Percentiles rank a stretch among this genome's conserved stretches.
These are phyloP conservation scores for Aspergillus niger DNA, from an alignment of 2,329 filamentous ascomycete genomes.

Conservation along the genomic window DNA sequence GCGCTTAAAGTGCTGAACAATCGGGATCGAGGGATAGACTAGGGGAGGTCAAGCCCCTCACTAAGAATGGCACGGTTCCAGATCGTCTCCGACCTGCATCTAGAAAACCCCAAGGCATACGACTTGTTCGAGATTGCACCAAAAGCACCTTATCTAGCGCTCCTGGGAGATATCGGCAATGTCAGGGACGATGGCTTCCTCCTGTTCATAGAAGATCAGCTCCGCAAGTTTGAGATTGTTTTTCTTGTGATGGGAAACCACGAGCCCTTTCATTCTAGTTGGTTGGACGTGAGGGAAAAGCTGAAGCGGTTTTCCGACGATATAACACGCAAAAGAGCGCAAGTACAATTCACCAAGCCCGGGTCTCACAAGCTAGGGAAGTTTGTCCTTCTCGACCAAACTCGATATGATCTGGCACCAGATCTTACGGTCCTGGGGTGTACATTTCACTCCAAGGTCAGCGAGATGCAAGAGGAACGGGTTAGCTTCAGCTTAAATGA, in stretches of 20 bases:
- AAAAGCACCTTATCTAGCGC: slow-evolving; percentile 54
- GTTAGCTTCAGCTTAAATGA: slow-evolving; percentile 54
- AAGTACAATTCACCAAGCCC: slow-evolving; percentile 2
- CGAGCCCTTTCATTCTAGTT: slow-evolving; percentile 51
- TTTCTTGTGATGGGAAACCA: slow-evolving; percentile 61
- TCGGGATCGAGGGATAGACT: not conserved
- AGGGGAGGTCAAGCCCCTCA: not conserved
- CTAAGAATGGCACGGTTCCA: slow-evolving; percentile 37
- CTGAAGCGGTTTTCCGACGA: slow-evolving; percentile 29
- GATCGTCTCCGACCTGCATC: slow-evolving; percentile 61
- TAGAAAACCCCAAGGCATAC: slow-evolving; percentile 55
- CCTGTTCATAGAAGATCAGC: slow-evolving; percentile 52
- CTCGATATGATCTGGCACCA: slow-evolving; percentile 40
- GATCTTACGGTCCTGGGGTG: slow-evolving; percentile 49
- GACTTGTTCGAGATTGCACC: slow-evolving; percentile 53
- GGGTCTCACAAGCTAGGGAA: slow-evolving; percentile 25
- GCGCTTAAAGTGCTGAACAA: slow-evolving; percentile 8
- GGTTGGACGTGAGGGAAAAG: slow-evolving; percentile 25
- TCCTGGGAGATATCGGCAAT: slow-evolving; percentile 61
- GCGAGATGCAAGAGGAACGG: slow-evolving; percentile 35
- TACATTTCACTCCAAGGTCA: slow-evolving; percentile 54
- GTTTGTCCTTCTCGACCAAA: slow-evolving; percentile 47
- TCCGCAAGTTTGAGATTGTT: slow-evolving; percentile 52
- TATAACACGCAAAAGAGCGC: slow-evolving; percentile 17
- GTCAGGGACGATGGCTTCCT: slow-evolving; percentile 48